Conservation (phyloP, 75 land plant species). For the Selaginella moellendorffii region DNA sequence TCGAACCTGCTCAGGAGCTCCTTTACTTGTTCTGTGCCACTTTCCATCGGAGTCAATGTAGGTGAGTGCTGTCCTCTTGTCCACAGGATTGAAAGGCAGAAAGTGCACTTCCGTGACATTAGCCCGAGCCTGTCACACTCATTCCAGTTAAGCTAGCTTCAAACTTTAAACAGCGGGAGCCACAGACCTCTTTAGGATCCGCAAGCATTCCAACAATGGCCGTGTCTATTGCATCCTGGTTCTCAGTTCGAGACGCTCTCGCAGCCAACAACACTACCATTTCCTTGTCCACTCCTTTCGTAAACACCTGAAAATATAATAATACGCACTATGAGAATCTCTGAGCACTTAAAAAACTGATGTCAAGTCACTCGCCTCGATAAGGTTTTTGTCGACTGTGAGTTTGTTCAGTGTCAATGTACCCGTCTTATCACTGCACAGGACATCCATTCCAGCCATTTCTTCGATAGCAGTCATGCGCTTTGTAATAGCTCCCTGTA, state of each 20-base stretch:
- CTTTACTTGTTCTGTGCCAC: constrained; percentile 71
- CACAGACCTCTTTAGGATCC: constrained; percentile 68
- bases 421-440: constrained; percentile 84
- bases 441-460: constrained; percentile 89
- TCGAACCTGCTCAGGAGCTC: constrained; percentile 72
- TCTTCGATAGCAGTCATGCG: constrained; percentile 95
- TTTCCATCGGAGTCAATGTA: constrained; percentile 47
- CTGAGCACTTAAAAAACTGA: too few relatives aligned
- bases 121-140: constrained; percentile 47
- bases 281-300: constrained; percentile 49
- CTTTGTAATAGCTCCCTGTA: constrained; percentile 88
- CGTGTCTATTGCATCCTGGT: constrained; percentile 85
- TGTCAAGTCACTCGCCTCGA: constrained; percentile 59
- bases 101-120: constrained; percentile 62
- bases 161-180: not conserved
- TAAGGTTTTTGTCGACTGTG: constrained; percentile 52
- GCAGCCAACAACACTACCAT: constrained; percentile 55
- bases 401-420: constrained; percentile 74
- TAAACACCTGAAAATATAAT: constrained; percentile 35
- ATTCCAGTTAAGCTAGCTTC: not conserved
- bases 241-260: constrained; percentile 70
- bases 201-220: constrained; percentile 64
- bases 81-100: constrained; percentile 77
- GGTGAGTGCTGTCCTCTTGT: constrained; percentile 78
- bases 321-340: too few relatives aligned